Evolutionary conservation across 108 stramenopile species (phyloP), one percentile per base, ranked within the genome.

Genomic region (Cyclotella cryptica): DNA sequence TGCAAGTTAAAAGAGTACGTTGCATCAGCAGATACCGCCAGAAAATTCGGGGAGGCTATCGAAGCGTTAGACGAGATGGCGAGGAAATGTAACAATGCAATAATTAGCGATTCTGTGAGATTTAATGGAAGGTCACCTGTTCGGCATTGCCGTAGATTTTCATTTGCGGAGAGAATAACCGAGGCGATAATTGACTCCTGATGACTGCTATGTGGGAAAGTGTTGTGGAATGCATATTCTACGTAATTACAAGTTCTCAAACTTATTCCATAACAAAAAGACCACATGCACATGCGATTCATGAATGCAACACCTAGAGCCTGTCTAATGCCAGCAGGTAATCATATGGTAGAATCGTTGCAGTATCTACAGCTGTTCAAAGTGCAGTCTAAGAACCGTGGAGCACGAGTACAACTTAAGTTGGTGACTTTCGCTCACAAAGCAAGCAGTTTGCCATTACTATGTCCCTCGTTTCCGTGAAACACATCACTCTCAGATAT

Each of bases 401-500:
- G 6, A 35, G 35, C 2, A 35, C 4, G 4, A 35, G 35, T 35
- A 6, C 35, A 35, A 35, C 3, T 9, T 3, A 49, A n/a, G 47
- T 7, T 49, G 6, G n/a, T n/a, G 18, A 7, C 9, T n/a, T 9
- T n/a, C 15, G 15, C 47, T 9, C 9, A 49, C n/a, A n/a, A 17
- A 49, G 7, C 55, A 57, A 57, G 55, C 24, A 57, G 21, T 24
- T 57, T 57, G 24, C 6, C 61, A 17, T 40, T 26, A 13, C 18
- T 6, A 47, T 22, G 44, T 9, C 21, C 15, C 22, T 77, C 58
- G 1, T 66, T 54, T 11, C 75, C 55, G 54, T 54, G 53, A 55
- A 81, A 77, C 17, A 81, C 67, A 54, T 83, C 85, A 69, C 54
- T 78, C 42, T 77, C 81, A 27, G 86, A 84, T 29, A 86, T 80